Conservation (phyloP, 768 basidiomycete genomes). For the Boletellus emodensis region DNA sequence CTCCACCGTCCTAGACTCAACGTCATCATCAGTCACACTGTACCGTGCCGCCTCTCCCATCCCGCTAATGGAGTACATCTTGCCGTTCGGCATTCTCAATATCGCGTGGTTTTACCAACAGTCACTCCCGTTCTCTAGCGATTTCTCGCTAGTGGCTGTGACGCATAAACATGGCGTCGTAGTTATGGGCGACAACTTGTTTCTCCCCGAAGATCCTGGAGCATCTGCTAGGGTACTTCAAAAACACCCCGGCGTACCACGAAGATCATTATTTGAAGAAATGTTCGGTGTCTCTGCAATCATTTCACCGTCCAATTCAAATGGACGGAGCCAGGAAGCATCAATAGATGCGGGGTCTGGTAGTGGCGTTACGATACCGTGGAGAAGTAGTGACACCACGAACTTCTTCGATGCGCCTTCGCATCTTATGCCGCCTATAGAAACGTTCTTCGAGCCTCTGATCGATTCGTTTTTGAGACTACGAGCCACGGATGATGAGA, state of each 20-base stretch:
- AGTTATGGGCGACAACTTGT: slow-evolving; percentile 59
- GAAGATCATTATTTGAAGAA: slow-evolving; percentile 77
- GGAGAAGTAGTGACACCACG: slow-evolving; percentile 41
- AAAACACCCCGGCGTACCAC: slow-evolving; percentile 30
- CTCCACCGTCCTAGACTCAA: slow-evolving; percentile 26
- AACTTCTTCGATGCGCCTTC: slow-evolving; percentile 64
- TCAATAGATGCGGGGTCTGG: slow-evolving; percentile 11
- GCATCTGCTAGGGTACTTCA: slow-evolving; percentile 37
- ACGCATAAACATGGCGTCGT: slow-evolving; percentile 63
- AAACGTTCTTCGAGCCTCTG: slow-evolving; percentile 64
- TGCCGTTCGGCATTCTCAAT: slow-evolving; percentile 66
- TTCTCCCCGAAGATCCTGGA: slow-evolving; percentile 40
- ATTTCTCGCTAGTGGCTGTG: slow-evolving; percentile 65
- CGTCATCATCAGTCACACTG: slow-evolving; percentile 41
- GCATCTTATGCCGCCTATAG: slow-evolving; percentile 73
- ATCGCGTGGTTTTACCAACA: slow-evolving; percentile 38
- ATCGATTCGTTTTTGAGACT: slow-evolving; percentile 45
- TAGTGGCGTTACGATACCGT: slow-evolving; percentile 22
- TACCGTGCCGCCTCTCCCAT: slow-evolving; percentile 45
- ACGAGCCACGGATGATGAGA: slow-evolving; percentile 23
- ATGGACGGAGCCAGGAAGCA: slow-evolving; percentile 15
- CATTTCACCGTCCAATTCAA: slow-evolving; percentile 24
- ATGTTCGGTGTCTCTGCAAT: slow-evolving; percentile 85
- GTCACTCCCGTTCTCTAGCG: slow-evolving; percentile 30
- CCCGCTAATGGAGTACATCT: slow-evolving; percentile 39